Evolutionary conservation across 2,329 filamentous ascomycete genomes (phyloP), one percentile per base, ranked within the genome.

Genomic region (Diaporthe ampelina): DNA sequence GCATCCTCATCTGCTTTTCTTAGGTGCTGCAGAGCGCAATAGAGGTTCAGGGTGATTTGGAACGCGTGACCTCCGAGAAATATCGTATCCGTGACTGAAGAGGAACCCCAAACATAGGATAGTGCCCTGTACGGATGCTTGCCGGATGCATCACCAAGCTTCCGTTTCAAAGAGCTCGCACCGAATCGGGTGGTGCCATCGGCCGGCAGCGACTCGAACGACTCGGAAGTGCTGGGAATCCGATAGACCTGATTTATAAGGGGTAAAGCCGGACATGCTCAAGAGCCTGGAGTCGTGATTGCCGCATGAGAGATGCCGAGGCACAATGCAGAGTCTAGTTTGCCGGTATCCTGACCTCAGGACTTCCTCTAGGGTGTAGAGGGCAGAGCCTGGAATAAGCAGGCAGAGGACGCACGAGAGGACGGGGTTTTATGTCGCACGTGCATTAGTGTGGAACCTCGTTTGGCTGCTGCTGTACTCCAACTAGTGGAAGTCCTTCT

Each of bases 1-100:
- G 26, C 24, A n/a, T 13, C 35, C 11, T 21, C 9, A 7, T 71
- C 57, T n/a, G 5, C 9, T 17, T 50, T 50, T 2, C 72, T 24
- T 1, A 71, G 57, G 40, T 65, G 50, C 1, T 26, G 15, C 11
- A 71, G 48, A 40, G 65, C 72, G 21, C 72, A 74, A 21, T 56
- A 65, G 35, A 74, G 48, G 13, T 74, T 74, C 57, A 71, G 17
- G 0, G 72, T 74, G 29, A 71, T 32, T 21, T 45, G n/a, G 8
- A 71, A 52, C 1, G 48, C n/a, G 1, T 19, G 3, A 2, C n/a
- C 26, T 9, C 58, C 37, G 1, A 74, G 35, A 11, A n/a, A 32
- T 7, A 74, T 71, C 1, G 21, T 57, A 0, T 70, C 65, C 10
- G 58, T 70, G 5, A 35, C 57, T 1, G 8, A 19, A 29, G 65